Evolutionary conservation across 768 basidiomycete species (phyloP), one percentile per base, ranked within the genome.

Genomic region (Hemileccinum impolitum): DNA sequence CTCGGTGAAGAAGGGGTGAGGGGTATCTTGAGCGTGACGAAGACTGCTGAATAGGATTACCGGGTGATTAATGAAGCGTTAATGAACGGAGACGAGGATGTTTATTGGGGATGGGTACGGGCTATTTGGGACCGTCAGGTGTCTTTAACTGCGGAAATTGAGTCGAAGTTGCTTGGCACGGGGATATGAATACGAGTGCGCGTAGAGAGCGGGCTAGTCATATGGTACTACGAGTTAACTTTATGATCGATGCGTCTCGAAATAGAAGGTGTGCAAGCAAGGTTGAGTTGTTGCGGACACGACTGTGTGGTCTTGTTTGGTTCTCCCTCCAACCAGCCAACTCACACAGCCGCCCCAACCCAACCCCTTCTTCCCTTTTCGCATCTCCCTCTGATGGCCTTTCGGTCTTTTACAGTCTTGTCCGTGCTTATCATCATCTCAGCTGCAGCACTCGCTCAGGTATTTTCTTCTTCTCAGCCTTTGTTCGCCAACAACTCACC

Each of bases 21-120:
- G 13, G 81, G 82, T 17, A 75, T 84, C 47, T 84, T 84, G 67
- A 81, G 81, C 60, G 65, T 84, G 69, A 72, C 65, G 36, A 81
- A 76, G 62, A 62, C 55, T n/a, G 52, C 63, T 7, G 45, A 55
- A 42, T 58, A 67, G 59, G 58, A 60, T 60, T 57, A 53, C 63
- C 55, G 44, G 40, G n/a, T 53, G 36, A 60, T 65, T 57, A 63
- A 63, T 63, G 55, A 58, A 55, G 13, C 1, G 9, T 60, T 53
- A 53, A 64, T 64, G 51, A 65, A 63, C 60, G 63, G 63, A 49
- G 53, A 25, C 7, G 19, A 25, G 26, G 30, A 26, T 39, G 36
- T n/a, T n/a, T 10, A 13, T 18, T 40, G 14, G 37, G 45, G 39
- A 34, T 43, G 7, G 18, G 43, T 48, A 44, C 21, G 21, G 34